phyloP scores from a whole-genome alignment of 2,329 filamentous ascomycete genomes.

The Zymoseptoria pseudotritici region DNA sequence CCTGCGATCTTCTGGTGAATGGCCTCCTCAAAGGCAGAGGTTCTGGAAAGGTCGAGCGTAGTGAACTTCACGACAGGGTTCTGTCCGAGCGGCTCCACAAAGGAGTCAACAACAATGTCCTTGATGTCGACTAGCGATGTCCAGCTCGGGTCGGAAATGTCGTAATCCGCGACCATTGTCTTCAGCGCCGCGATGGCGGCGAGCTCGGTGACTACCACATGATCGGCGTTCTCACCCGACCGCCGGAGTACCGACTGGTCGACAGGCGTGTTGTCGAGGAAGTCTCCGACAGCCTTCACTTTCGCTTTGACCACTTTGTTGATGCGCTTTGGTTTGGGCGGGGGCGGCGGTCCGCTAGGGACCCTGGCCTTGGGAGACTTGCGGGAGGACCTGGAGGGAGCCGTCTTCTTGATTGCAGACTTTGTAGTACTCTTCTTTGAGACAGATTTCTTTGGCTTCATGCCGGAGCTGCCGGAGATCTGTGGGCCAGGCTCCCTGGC shows the following conservation, averaged over 20 bases:
- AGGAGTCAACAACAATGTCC: slow-evolving; percentile 2
- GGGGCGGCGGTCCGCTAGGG: neutral
- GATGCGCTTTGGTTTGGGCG: slow-evolving; percentile 1
- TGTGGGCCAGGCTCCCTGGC: neutral
- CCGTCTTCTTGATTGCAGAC: neutral
- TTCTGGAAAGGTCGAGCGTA: neutral
- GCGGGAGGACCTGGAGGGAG: neutral
- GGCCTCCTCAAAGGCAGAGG: neutral
- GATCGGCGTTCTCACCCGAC: neutral
- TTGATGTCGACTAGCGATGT: slow-evolving; percentile 1
- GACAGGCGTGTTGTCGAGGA: neutral
- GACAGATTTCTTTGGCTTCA: slow-evolving; percentile 2
- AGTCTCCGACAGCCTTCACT: slow-evolving; percentile 1
- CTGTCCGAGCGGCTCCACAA: neutral
- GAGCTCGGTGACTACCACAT: slow-evolving; percentile 1
- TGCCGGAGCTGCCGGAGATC: neutral
- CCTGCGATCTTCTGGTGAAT: slow-evolving; percentile 1
- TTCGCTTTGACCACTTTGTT: slow-evolving; percentile 2
- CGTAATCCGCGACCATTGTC: slow-evolving; percentile 2
- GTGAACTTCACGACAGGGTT: slow-evolving; percentile 1
- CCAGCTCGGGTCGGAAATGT: slow-evolving; percentile 1
- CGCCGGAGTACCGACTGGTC: neutral
- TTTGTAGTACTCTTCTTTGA: slow-evolving; percentile 1
- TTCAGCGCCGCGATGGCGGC: slow-evolving; percentile 2
- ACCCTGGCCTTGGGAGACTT: neutral